phyloP scores from a whole-genome alignment of 306 rosid genomes.

The Quercus parvula region DNA sequence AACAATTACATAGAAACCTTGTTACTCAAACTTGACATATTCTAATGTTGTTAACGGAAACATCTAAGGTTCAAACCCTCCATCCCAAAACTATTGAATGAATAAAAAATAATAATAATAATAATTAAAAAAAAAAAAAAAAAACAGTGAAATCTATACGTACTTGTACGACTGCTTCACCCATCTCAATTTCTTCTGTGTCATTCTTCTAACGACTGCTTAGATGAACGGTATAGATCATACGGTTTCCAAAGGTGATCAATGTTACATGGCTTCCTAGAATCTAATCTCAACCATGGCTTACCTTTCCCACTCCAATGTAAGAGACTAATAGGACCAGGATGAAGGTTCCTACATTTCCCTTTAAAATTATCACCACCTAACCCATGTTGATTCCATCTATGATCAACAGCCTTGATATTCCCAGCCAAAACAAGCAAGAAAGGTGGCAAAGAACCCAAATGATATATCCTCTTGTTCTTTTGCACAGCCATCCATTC shows the following conservation, averaged over 20 bases:
- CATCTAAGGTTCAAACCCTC: too few relatives aligned
- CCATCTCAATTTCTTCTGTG: background rate
- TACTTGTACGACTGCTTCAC: background rate
- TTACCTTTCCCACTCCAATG: constrained; percentile 87
- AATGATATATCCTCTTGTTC: constrained; percentile 50
- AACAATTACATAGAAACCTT: too few relatives aligned
- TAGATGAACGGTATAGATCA: constrained; percentile 55
- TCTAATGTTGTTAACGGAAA: too few relatives aligned
- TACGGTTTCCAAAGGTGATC: constrained; percentile 68
- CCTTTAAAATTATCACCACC: constrained; percentile 77
- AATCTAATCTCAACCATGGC: constrained; percentile 72
- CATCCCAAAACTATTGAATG: too few relatives aligned
- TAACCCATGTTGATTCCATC: constrained; percentile 80
- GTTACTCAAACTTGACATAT: too few relatives aligned
- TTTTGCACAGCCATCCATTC: constrained; percentile 65
- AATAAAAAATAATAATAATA: too few relatives aligned
- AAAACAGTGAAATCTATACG: background rate
- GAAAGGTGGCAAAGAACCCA: constrained; percentile 71
- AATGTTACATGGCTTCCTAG: constrained; percentile 54
- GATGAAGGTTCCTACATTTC: constrained; percentile 52
- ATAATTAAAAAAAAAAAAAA: background rate
- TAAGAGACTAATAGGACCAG: constrained; percentile 63
- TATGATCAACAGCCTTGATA: constrained; percentile 56
- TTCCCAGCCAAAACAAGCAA: constrained; percentile 67
- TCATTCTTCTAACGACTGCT: constrained; percentile 53